Conservation (phyloP, 257 asterid genomes). For the Lycium ferocissimum region DNA sequence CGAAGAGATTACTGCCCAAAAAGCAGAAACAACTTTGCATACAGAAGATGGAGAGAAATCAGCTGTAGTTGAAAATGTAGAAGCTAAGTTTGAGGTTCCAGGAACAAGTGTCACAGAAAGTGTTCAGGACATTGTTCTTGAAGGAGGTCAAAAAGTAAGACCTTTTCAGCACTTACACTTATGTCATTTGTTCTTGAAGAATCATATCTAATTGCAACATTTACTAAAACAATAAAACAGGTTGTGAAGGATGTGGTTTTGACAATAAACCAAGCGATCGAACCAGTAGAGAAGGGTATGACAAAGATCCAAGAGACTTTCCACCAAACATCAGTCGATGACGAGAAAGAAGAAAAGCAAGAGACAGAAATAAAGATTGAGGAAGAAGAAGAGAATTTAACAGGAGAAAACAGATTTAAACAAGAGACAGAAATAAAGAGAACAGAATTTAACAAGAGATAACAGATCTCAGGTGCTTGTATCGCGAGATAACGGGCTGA, state of each 20-base stretch:
- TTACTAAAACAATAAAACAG: conserved; percentile 41
- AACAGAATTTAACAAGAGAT: conserved; percentile 40
- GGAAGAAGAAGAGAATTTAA: conserved; percentile 47
- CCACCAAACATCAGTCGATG: conserved; percentile 63
- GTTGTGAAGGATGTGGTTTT: conserved; percentile 89
- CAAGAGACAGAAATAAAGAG: conserved; percentile 52
- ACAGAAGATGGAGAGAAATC: conserved; percentile 60
- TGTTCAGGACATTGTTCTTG: conserved; percentile 89
- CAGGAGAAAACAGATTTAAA: conserved; percentile 33
- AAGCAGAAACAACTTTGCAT: conserved; percentile 53
- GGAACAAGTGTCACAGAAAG: conserved; percentile 93
- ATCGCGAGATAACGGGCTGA: conserved; percentile 21
- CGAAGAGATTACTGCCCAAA: conserved; percentile 54
- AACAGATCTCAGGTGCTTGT: conserved; percentile 40
- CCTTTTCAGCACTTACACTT: background rate
- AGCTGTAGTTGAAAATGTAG: conserved; percentile 63
- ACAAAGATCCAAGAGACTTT: conserved; percentile 85
- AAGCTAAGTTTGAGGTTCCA: conserved; percentile 71
- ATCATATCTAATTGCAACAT: background rate
- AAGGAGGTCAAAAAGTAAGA: conserved; percentile 91
- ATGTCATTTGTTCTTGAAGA: background rate
- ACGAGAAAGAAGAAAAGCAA: conserved; percentile 44
- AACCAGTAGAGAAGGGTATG: conserved; percentile 93
- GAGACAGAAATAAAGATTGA: conserved; percentile 58
- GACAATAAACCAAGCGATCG: conserved; percentile 93